Evolutionary conservation across 257 asterid genomes (phyloP), one percentile per base, ranked within the genome.

Genomic region (Paraleonurus japonicus): DNA sequence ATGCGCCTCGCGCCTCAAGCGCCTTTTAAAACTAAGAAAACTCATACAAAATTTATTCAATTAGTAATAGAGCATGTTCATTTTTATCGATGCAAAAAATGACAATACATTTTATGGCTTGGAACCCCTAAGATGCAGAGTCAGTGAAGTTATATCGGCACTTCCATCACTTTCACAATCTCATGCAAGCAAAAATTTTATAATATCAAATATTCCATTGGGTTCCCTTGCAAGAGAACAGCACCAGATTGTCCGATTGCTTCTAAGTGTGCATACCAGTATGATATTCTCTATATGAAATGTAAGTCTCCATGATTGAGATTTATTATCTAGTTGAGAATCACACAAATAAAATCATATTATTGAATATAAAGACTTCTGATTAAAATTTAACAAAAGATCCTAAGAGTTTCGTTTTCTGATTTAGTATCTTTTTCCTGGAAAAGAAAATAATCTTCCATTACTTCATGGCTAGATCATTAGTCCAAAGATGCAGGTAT

Each of bases 81-180:
- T 61, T 65, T 30, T 50, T 48, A 57, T 12, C 27, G 13, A 73
- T 20, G 37, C 62, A 23, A 41, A 16, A 65, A 47, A n/a, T n/a
- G 60, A 19, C 19, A 43, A 66, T 3, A 37, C 16, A 51, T 32
- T 54, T 1, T 41, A 65, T 65, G 68, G 47, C 55, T 20, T 15
- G 17, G 13, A 57, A 51, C 59, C 43, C 17, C 58, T 16, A 24
- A 17, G 43, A 32, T 13, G 53, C n/a, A n/a, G 24, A 50, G 53
- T 22, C 65, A 57, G 55, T 45, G 60, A 62, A 67, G 64, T 28
- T 32, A 22, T 41, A 32, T 20, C 26, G 10, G 65, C 15, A 27
- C 48, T 32, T 77, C 35, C 50, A 50, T 47, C 69, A 67, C 67
- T 48, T 45, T 47, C 54, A 67, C 77, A 65, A 45, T 17, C 53